A percentile compares a stretch with the other conserved stretches of the same genome.
Conservation (phyloP, 2,329 filamentous ascomycete genomes). For the Canariomyces notabilis region DNA sequence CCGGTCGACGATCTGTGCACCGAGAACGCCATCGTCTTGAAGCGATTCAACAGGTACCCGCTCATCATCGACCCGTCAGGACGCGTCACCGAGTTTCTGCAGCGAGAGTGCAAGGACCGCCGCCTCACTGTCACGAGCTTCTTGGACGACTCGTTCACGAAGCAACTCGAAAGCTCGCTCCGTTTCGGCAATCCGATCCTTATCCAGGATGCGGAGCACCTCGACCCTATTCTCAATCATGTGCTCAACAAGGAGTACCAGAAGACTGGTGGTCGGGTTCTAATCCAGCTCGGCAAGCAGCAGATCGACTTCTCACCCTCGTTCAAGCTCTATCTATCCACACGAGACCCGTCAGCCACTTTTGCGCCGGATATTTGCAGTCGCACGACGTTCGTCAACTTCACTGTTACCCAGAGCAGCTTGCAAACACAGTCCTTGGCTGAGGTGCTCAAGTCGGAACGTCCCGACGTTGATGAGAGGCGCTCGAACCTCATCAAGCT, state of each 20-base stretch:
- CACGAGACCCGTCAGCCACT: constrained; percentile 88
- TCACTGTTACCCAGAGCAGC: constrained; percentile 98
- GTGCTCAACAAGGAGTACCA: constrained; percentile 99
- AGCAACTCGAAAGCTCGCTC: constrained; percentile 92
- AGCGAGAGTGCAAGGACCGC: constrained; percentile 89
- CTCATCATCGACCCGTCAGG: constrained; percentile 98
- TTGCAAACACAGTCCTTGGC: constrained; percentile 96
- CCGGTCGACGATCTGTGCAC: constrained; percentile 97
- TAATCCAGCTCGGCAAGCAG: constrained; percentile 97
- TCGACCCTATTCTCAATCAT: constrained; percentile 96
- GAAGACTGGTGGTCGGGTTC: constrained; percentile 92
- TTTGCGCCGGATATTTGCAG: constrained; percentile 98
- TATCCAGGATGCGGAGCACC: constrained; percentile 95
- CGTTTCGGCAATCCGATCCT: constrained; percentile 98
- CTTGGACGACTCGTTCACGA: constrained; percentile 95
- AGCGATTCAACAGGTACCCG: constrained; percentile 97
- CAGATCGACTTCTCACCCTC: constrained; percentile 98
- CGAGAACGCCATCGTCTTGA: constrained; percentile 94
- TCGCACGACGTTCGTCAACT: constrained; percentile 98
- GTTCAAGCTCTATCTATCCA: constrained; percentile 93
- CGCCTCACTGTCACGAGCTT: constrained; percentile 96
- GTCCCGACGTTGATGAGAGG: constrained; percentile 93
- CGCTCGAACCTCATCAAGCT: constrained; percentile 97
- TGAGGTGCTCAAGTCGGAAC: constrained; percentile 93
- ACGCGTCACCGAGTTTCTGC: constrained; percentile 87